Evolutionary conservation across 2,329 filamentous ascomycete species (phyloP), one percentile per base, ranked within the genome.

Genomic region (Aspergillus proliferans): DNA sequence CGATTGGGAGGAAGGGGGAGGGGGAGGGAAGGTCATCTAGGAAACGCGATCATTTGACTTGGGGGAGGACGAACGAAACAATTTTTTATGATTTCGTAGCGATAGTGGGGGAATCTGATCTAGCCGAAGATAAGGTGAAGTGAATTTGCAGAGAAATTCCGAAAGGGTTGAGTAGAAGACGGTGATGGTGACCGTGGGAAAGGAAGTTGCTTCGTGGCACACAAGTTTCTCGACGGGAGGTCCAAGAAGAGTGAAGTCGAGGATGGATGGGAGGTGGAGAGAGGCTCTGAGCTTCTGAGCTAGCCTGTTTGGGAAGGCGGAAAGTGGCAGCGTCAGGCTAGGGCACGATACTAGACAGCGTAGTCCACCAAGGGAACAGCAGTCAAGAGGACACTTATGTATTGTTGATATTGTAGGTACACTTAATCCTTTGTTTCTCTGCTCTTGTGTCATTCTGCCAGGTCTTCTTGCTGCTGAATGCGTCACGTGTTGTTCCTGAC

Each of bases 11-110:
- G 73, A 73, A 70, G 68, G 69, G 64, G 70, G 71, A 69, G 74
- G 72, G 68, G 74, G 71, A 75, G 72, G 73, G 71, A 74, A 74
- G 74, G 71, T 79, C 76, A 79, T 79, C 75, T 77, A 75, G 72
- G 72, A 73, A 69, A 71, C 69, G 68, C 70, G 69, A 72, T 73
- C 73, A 75, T 74, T 74, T 72, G 71, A 72, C 70, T 68, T 68
- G 65, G 61, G 58, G 58, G 62, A 59, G 62, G 61, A 58, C 53
- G 61, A 40, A 40, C 18, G 38, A 40, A 30, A 67, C 63, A 68
- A 61, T 67, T 60, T 65, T 63, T 66, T 60, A 62, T 40, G 38
- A 40, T 52, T 57, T 50, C 50, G 49, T 48, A 45, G 43, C n/a
- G 26, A 45, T 15, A 7, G 39, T 43, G 36, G n/a, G 22, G 38